Evolutionary conservation across 371 early-diverging fungal genomes (phyloP).

Genomic region (Mucor velutinosus): DNA sequence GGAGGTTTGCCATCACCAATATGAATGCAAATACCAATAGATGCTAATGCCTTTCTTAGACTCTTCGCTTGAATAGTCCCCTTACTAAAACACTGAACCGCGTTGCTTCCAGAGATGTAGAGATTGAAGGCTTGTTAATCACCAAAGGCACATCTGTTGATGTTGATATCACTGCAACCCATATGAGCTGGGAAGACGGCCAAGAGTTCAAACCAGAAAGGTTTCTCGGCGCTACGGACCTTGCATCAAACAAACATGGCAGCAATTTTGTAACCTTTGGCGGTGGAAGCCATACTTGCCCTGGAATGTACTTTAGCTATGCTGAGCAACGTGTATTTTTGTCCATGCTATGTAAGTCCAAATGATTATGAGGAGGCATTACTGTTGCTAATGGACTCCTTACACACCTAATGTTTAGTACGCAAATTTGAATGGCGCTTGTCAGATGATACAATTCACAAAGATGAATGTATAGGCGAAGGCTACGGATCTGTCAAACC

Average conservation of each 20-base stretch:
- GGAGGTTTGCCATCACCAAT: conserved; percentile 14
- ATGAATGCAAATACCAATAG: not conserved
- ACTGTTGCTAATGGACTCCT: not conserved
- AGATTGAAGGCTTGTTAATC: conserved; percentile 36
- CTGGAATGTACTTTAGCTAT: conserved; percentile 53
- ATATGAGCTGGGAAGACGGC: conserved; percentile 25
- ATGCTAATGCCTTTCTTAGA: conserved; percentile 21
- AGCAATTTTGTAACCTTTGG: conserved; percentile 53
- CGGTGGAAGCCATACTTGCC: conserved; percentile 48
- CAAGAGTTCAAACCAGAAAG: conserved; percentile 27
- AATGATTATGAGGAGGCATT: not conserved
- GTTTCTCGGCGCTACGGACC: conserved; percentile 19
- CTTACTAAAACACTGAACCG: conserved; percentile 15
- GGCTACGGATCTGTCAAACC: not conserved
- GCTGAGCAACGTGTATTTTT: conserved; percentile 50
- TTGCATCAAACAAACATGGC: conserved; percentile 4
- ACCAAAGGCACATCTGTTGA: conserved; percentile 41
- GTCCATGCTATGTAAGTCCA: conserved; percentile 37
- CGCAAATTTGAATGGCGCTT: conserved; percentile 23
- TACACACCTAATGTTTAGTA: not conserved
- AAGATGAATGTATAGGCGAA: conserved; percentile 1
- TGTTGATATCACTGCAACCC: conserved; percentile 32
- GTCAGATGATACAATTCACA: conserved; percentile 21
- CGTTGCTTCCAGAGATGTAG: conserved; percentile 33
- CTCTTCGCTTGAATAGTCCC: conserved; percentile 43